Base-by-base conservation (phyloP, 495 filamentous ascomycete genomes). In the Penicillium pancosmium region DNA sequence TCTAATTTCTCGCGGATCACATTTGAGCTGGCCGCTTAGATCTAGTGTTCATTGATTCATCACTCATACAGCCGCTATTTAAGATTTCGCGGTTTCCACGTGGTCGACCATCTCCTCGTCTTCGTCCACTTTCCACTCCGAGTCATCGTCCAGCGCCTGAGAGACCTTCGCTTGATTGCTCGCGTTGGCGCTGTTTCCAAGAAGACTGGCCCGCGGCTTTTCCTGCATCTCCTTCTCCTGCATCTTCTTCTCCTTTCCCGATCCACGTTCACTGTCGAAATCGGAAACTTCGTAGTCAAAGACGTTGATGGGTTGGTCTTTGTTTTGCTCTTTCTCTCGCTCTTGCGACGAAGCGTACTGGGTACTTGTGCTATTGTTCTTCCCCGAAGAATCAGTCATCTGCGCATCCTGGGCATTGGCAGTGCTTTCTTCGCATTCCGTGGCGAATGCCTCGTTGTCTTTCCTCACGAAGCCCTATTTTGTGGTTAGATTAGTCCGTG, bases 391-490 rank as follows among this genome's bases (percentile, higher is more conserved):
- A 48, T 48, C 46, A n/a, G 46, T 25, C 46, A 48, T 27, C 19
- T 48, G 46, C 13, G 46, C 15, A n/a, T 48, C 46, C 3, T 27
- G 19, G 5, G 41, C 21, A 38, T 54, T 43, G 7, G 56, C 52
- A 13, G 64, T 55, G 8, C 63, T 67, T 35, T 68, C 66, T 15
- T 59, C 56, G 31, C 80, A 68, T 54, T 84, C 81, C 13, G 67
- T 67, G 19, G 73, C 68, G 52, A 83, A 83, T 31, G 68, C 68
- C 35, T 69, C 64, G 52, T 83, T 84, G 49, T 84, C 81, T 19
- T 67, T 67, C 18, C 68, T 66, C 23, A 83, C 76, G 52, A 84
- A 84, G 21, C 65, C 68, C 78, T 82, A 25, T 41, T 27, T 21
- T 6, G 18, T 25, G n/a, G 40, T 71, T 21, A 69, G 63, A 21